These are phyloP conservation scores for Zasmidium citrigriseum DNA, from an alignment of 2,329 filamentous ascomycete genomes.

Conservation along the genomic window DNA sequence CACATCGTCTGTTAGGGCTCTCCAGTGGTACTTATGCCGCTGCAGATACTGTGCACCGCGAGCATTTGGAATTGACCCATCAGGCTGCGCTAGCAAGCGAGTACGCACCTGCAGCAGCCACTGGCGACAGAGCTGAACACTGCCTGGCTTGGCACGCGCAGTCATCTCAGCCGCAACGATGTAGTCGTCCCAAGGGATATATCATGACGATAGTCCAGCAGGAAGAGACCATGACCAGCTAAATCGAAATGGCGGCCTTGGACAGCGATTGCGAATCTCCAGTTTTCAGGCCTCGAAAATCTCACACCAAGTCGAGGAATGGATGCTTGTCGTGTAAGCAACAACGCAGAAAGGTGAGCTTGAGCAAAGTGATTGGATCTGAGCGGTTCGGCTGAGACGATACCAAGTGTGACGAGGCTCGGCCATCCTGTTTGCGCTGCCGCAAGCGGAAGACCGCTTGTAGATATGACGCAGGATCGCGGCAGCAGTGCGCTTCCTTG, in stretches of 20 bases:
- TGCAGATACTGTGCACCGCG: not conserved
- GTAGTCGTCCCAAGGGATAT: not conserved
- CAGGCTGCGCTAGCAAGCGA: not conserved
- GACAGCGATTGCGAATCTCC: not conserved
- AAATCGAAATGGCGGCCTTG: not conserved
- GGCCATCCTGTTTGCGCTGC: not conserved
- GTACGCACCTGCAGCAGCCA: not conserved
- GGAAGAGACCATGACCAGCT: not conserved
- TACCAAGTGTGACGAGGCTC: not conserved
- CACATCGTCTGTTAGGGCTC: no score
- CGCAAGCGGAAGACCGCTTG: not conserved
- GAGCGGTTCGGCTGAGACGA: not conserved
- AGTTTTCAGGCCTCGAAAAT: not conserved
- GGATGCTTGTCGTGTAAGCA: not conserved
- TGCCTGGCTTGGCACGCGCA: not conserved
- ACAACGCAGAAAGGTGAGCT: not conserved
- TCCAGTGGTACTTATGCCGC: no score
- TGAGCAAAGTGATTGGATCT: not conserved
- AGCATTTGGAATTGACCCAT: not conserved
- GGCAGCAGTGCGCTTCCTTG: no score
- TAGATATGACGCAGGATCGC: no score
- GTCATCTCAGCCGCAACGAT: not conserved
- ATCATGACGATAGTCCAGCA: not conserved
- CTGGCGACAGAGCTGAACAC: not conserved
- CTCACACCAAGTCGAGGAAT: not conserved